phyloP scores from a whole-genome alignment of 164 flowering plant genomes.

The Santalum album region DNA sequence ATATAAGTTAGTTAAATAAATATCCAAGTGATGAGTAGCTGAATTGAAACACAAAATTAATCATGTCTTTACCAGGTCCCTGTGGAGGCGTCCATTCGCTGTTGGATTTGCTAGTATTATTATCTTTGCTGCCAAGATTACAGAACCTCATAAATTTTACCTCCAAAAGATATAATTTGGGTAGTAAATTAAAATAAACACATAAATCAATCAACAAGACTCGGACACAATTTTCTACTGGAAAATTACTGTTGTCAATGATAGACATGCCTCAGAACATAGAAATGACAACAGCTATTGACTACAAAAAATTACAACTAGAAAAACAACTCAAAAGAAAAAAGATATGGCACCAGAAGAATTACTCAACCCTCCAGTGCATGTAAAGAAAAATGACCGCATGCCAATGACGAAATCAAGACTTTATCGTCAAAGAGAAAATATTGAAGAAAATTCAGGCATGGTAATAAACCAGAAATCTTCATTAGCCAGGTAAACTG shows the following conservation, averaged over 20 bases:
- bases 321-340: too few relatives aligned
- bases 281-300: too few relatives aligned
- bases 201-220: too few relatives aligned
- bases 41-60: neutral
- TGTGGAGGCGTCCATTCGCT: constrained; percentile 48
- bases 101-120: constrained; percentile 32
- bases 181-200: too few relatives aligned
- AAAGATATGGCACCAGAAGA: too few relatives aligned
- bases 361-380: too few relatives aligned
- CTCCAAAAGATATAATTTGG: neutral
- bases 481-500: neutral
- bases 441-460: neutral
- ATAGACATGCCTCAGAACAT: too few relatives aligned
- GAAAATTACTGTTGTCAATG: too few relatives aligned
- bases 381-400: too few relatives aligned
- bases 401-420: too few relatives aligned
- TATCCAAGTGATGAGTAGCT: neutral
- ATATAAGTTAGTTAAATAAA: neutral
- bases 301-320: too few relatives aligned
- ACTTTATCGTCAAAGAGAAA: neutral
- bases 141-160: neutral
- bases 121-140: constrained; percentile 49
- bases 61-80: constrained; percentile 49
- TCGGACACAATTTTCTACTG: too few relatives aligned
- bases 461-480: neutral